phyloP scores from a whole-genome alignment of 2,329 filamentous ascomycete genomes.

The Aspergillus aculeatus region DNA sequence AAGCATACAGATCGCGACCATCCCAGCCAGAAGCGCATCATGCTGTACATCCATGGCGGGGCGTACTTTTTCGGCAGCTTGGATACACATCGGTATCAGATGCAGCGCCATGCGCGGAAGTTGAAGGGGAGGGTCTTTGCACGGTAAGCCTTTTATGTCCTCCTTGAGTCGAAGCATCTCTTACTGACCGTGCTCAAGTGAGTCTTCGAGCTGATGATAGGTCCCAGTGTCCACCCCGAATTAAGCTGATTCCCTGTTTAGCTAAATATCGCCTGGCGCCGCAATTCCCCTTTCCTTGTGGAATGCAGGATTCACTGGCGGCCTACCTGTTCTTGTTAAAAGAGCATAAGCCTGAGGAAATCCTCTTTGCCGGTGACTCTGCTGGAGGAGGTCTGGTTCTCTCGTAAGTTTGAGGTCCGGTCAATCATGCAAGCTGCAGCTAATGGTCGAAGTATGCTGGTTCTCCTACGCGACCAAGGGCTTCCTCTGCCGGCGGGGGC shows the following conservation, averaged over 20 bases:
- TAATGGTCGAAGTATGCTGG: conserved; percentile 59
- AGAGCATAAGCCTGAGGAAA: conserved; percentile 73
- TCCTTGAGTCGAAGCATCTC: neutral
- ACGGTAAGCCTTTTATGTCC: conserved; percentile 41
- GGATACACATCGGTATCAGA: conserved; percentile 96
- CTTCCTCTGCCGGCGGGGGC: conserved; percentile 85
- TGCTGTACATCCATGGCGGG: conserved; percentile 92
- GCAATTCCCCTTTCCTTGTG: conserved; percentile 94
- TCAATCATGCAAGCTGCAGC: neutral
- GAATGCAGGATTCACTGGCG: conserved; percentile 83
- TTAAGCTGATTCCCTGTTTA: conserved; percentile 20
- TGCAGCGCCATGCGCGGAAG: conserved; percentile 93
- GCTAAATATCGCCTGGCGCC: conserved; percentile 81
- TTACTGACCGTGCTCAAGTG: conserved; percentile 25
- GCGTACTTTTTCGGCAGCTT: conserved; percentile 95
- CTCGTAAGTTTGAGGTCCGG: conserved; percentile 40
- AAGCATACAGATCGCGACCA: conserved; percentile 53
- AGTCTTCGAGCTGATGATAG: conserved; percentile 8
- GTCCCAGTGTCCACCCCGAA: neutral
- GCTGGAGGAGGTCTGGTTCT: conserved; percentile 90
- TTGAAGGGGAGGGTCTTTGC: conserved; percentile 87
- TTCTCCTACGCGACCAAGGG: conserved; percentile 76
- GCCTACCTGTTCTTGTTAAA: conserved; percentile 81
- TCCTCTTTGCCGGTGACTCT: conserved; percentile 87
- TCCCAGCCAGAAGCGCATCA: conserved; percentile 66